Evolutionary conservation across 805 yeast species (phyloP).

Genomic region (Kurtzmaniella fragi): DNA sequence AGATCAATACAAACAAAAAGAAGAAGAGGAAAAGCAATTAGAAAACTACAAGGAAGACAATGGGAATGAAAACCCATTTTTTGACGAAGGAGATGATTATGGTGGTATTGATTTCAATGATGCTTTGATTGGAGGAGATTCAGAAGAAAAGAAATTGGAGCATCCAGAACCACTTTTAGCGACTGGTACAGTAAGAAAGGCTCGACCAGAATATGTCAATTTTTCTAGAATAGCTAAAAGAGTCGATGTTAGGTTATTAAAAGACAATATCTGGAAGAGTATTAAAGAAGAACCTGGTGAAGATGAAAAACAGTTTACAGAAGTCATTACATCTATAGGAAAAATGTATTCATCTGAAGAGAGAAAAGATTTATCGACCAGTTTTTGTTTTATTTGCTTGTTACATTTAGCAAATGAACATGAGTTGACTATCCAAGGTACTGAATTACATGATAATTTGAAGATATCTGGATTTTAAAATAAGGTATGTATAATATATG

Average conservation of each 20-base stretch:
- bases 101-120: slow-evolving; percentile 41
- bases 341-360: slow-evolving; percentile 32
- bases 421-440: slow-evolving; percentile 27
- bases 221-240: slow-evolving; percentile 39
- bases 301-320: slow-evolving; percentile 22
- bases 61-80: slow-evolving; percentile 10
- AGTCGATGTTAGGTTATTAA: slow-evolving; percentile 35
- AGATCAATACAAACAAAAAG: slow-evolving; percentile 45
- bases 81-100: slow-evolving; percentile 30
- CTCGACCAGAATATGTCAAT: slow-evolving; percentile 35
- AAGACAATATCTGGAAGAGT: slow-evolving; percentile 37
- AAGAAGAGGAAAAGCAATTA: slow-evolving; percentile 34
- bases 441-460: slow-evolving; percentile 30
- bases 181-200: slow-evolving; percentile 14
- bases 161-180: slow-evolving; percentile 9
- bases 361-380: slow-evolving; percentile 38
- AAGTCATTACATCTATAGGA: slow-evolving; percentile 30
- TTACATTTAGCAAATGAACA: slow-evolving; percentile 43
- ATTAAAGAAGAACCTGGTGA: slow-evolving; percentile 14
- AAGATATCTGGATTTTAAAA: slow-evolving; percentile 21
- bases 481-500: no score
- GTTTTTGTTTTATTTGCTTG: slow-evolving; percentile 42
- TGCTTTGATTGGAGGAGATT: slow-evolving; percentile 24
- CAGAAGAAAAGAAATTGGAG: slow-evolving; percentile 8
- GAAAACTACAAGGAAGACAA: slow-evolving; percentile 11